Evolutionary conservation across 2,329 filamentous ascomycete species (phyloP), one percentile per base, ranked within the genome.

Genomic region (Colletotrichum nymphaeae): DNA sequence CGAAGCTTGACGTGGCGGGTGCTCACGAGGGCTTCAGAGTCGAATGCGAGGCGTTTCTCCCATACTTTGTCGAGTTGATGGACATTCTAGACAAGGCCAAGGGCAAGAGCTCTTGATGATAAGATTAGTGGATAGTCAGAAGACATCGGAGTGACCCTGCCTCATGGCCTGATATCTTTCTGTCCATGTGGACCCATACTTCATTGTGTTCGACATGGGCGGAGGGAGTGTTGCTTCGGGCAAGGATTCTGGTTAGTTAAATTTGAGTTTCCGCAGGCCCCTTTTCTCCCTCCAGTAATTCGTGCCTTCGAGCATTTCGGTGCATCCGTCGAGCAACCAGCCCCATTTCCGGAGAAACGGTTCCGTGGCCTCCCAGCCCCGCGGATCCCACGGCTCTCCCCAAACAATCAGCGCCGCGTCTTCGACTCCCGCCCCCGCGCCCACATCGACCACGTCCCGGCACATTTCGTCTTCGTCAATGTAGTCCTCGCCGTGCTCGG

Each of bases 301-400:
- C 4, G 83, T 84, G 24, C 80, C 78, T 19, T 80, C 75, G 7
- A 85, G 69, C 7, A 86, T 64, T 42, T 86, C 82, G 0, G 75
- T 69, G 64, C 84, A 86, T 0, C 81, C 84, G 1, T 74, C 74
- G 0, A 86, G 55, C 11, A 86, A 64, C 78, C 81, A 81, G 1
- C 76, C 80, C 85, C 86, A 89, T 74, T 87, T 88, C 53, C 78
- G 78, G 2, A 85, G 74, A 74, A 90, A 88, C 0, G 72, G 69
- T 9, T 82, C 80, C 0, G 82, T 87, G 1, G 85, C 79, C 74
- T 89, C 88, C 88, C 87, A 89, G 11, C 81, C 84, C 0, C 74
- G 72, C 2, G 80, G 68, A 46, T 88, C 81, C 79, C 83, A 85
- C 0, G 87, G 80, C 6, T 87, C 84, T 0, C 86, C 85, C 88